Conservation (phyloP, 352 stramenopile species). For the Pythium coloratum region DNA sequence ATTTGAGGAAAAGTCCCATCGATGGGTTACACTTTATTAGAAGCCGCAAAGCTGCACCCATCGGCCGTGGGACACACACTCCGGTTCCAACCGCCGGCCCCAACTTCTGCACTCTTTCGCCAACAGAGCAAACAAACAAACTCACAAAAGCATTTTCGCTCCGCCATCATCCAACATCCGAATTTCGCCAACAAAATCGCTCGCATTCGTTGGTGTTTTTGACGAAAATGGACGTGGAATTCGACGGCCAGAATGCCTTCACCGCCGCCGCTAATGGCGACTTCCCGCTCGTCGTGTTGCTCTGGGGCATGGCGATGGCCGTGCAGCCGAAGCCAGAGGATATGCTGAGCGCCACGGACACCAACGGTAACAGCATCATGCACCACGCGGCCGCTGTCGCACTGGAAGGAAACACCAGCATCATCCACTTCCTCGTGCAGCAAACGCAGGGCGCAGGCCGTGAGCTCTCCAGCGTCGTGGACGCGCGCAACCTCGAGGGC, state of each 20-base stretch:
- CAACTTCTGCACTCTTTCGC: neutral
- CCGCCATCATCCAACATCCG: neutral
- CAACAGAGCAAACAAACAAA: neutral
- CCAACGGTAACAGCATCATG: constrained; percentile 49
- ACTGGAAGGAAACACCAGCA: constrained; percentile 43
- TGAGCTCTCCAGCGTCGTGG: constrained; percentile 35
- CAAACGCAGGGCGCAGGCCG: constrained; percentile 45
- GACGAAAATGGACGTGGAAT: constrained; percentile 55
- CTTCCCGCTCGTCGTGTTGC: constrained; percentile 82
- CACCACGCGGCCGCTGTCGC: constrained; percentile 58
- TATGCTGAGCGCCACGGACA: constrained; percentile 49
- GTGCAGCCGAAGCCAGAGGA: constrained; percentile 52
- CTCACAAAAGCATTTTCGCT: neutral
- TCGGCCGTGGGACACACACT: neutral
- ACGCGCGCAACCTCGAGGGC: constrained; percentile 52
- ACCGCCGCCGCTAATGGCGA: constrained; percentile 75
- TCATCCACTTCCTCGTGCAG: constrained; percentile 82
- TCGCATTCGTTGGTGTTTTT: neutral
- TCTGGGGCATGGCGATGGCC: constrained; percentile 85
- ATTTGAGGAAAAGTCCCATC: neutral
- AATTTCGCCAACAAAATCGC: neutral
- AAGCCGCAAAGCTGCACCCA: neutral
- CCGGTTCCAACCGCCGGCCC: neutral
- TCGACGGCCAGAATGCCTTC: constrained; percentile 76
- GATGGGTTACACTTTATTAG: neutral